Conservation (phyloP, 225 moss, liverwort and hornwort genomes). For the Lunularia cruciata region DNA sequence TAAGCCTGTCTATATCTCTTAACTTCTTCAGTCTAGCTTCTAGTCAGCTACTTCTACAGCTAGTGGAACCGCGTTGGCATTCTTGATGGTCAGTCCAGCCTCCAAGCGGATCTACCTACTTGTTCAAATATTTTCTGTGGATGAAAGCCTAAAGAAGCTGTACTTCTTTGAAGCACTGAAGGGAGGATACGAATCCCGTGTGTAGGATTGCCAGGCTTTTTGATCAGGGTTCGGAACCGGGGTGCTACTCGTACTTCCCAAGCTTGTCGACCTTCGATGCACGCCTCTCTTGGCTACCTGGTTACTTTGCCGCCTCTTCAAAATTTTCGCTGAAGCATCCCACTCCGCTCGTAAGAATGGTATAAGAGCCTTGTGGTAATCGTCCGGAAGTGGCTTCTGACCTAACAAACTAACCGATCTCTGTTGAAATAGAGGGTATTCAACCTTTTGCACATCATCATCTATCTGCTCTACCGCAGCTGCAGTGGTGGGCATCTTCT, state of each 20-base stretch:
- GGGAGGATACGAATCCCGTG: conserved; percentile 26
- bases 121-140: neutral
- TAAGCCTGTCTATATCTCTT: no score
- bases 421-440: conserved; percentile 8
- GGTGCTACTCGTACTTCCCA: conserved; percentile 3
- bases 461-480: neutral
- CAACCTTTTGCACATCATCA: neutral
- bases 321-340: conserved; percentile 13
- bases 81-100: no score
- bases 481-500: neutral
- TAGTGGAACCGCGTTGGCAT: no score
- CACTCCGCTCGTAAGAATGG: conserved; percentile 23
- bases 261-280: conserved; percentile 18
- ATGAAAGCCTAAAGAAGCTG: conserved; percentile 10
- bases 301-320: conserved; percentile 12
- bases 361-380: conserved; percentile 32
- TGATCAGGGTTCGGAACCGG: neutral
- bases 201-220: conserved; percentile 29
- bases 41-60: no score
- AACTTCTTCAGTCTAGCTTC: no score
- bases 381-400: conserved; percentile 7
- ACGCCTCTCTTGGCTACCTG: neutral
- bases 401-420: neutral
- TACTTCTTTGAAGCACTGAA: conserved; percentile 16
- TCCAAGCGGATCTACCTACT: no score